Evolutionary conservation across 306 rosid species (phyloP).

Genomic region (Quercus dentata): DNA sequence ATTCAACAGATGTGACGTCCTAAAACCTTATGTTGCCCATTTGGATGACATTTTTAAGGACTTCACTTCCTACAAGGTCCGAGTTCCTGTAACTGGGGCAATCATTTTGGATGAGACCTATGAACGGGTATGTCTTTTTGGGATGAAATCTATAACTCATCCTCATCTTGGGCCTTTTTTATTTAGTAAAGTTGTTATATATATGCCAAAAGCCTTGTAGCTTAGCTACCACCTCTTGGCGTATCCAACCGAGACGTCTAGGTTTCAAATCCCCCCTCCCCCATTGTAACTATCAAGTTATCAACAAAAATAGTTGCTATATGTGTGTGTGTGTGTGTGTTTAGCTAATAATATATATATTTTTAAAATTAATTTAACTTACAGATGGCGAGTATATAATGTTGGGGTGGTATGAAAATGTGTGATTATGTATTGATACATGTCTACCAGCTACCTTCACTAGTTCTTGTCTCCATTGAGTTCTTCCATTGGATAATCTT

Average conservation of each 20-base stretch:
- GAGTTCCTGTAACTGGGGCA: constrained; percentile 97
- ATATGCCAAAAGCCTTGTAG: background rate
- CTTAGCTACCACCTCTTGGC: too few relatives aligned
- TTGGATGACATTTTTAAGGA: constrained; percentile 95
- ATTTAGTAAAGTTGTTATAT: background rate
- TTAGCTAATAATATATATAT: too few relatives aligned
- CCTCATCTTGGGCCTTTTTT: background rate
- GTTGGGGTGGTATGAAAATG: background rate
- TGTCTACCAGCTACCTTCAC: too few relatives aligned
- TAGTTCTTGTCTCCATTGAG: background rate
- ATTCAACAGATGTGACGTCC: constrained; percentile 90
- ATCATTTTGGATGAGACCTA: constrained; percentile 93
- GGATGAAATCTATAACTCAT: background rate
- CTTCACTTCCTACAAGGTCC: constrained; percentile 94
- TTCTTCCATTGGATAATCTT: background rate
- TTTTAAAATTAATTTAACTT: too few relatives aligned
- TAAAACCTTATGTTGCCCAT: constrained; percentile 92
- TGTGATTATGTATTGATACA: background rate
- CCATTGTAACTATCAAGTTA: too few relatives aligned
- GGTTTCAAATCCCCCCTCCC: too few relatives aligned
- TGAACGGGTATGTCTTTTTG: constrained; percentile 74
- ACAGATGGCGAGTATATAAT: background rate
- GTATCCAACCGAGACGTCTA: too few relatives aligned
- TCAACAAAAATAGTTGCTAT: too few relatives aligned
- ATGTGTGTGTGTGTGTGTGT: background rate